Conservation (phyloP, 2,329 filamentous ascomycete species). For the Lasiodiplodia hormozganensis region DNA sequence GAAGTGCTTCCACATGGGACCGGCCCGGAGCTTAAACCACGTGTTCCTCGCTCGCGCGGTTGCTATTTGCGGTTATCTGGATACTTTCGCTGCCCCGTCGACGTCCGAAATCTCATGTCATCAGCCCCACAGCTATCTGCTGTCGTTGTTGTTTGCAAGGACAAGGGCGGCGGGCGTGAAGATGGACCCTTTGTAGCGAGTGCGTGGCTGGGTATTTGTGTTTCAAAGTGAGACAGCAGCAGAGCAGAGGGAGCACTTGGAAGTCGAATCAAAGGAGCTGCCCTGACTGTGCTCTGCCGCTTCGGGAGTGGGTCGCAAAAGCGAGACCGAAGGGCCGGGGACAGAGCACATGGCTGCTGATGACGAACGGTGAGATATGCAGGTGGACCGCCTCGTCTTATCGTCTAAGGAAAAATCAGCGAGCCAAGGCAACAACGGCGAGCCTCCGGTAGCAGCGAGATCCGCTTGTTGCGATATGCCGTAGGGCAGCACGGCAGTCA, state of each 20-base stretch:
- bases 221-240: constrained; percentile 16
- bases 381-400: constrained; percentile 26
- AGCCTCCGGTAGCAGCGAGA: neutral
- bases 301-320: neutral
- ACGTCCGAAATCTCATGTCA: constrained; percentile 24
- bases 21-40: constrained; percentile 3
- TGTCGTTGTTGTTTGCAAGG: neutral
- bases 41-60: neutral
- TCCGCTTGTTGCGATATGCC: constrained; percentile 3
- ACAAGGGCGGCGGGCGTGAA: neutral
- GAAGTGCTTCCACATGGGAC: neutral
- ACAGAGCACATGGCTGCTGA: neutral
- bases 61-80: neutral
- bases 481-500: constrained; percentile 7
- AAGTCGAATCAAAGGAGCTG: neutral
- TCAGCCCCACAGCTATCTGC: neutral
- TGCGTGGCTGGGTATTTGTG: constrained; percentile 6
- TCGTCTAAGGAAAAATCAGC: constrained; percentile 23
- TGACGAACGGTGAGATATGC: constrained; percentile 5
- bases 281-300: constrained; percentile 3
- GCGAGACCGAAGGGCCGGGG: constrained; percentile 4
- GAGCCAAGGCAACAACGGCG: neutral
- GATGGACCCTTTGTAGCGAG: neutral
- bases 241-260: neutral
- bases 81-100: neutral